Evolutionary conservation across 169 alveolate genomes (phyloP).

Genomic region (Plasmodium relictum): DNA sequence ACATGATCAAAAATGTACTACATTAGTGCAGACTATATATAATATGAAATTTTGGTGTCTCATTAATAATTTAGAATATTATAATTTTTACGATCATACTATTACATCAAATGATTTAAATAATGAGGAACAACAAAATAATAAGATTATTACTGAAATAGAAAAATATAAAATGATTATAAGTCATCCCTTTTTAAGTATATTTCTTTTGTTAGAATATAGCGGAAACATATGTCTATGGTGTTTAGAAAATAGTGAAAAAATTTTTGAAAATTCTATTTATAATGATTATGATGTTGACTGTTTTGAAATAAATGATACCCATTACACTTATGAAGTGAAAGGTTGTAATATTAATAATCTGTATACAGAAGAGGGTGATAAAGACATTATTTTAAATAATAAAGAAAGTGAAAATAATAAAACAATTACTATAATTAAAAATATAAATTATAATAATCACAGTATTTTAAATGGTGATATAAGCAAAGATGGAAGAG

Average conservation of each 20-base stretch:
- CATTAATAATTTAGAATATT: constrained; percentile 4
- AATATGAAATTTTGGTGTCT: constrained; percentile 28
- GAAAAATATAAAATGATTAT: constrained; percentile 34
- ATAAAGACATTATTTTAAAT: background rate
- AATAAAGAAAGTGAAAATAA: background rate
- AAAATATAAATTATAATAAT: constrained; percentile 31
- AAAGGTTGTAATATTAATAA: background rate
- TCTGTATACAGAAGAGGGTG: background rate
- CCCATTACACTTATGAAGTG: background rate
- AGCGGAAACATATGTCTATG: constrained; percentile 27
- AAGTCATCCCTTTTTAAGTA: constrained; percentile 41
- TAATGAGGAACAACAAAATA: background rate
- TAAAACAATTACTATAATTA: constrained; percentile 24
- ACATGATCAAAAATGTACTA: background rate
- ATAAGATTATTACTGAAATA: background rate
- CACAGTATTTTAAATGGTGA: constrained; percentile 35
- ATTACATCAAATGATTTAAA: background rate
- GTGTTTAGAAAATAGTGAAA: constrained; percentile 43
- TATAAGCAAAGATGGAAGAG: constrained; percentile 41
- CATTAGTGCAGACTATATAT: background rate
- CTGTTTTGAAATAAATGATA: constrained; percentile 5
- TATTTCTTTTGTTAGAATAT: constrained; percentile 23
- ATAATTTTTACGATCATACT: background rate
- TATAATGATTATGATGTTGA: constrained; percentile 38
- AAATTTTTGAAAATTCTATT: constrained; percentile 20